Evolutionary conservation across 768 basidiomycete species (phyloP), one percentile per base, ranked within the genome.

Genomic region (Amanita muscaria): DNA sequence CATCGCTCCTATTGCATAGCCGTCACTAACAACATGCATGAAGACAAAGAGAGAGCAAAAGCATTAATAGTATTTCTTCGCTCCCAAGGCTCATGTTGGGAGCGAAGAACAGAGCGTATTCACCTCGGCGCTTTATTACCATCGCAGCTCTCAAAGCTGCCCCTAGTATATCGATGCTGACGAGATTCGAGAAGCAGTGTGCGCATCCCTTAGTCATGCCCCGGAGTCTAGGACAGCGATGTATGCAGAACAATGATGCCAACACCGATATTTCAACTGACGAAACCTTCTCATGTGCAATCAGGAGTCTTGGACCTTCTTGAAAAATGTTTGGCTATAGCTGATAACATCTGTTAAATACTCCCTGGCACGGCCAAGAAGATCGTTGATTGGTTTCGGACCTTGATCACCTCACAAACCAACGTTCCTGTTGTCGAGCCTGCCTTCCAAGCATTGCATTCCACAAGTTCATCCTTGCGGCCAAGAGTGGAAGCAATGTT

Each of bases 221-320:
- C 70, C 89, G 60, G 68, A 23, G 77, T 73, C 3, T 65, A 69
- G 2, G 73, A 83, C 32, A 44, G 57, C 21, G 63, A 64, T 57
- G 86, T 87, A 47, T 51, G 74, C 54, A 15, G 30, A 3, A 19
- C 24, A 32, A 15, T 25, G 6, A n/a, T n/a, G 2, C 23, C 7
- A 22, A n/a, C 3, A 19, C 8, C 16, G 9, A 3, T 16, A 11
- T 4, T 15, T 4, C 14, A 10, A 11, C 3, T n/a, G 18, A 4
- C 30, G 6, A 7, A 23, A 11, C 21, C 5, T 46, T 21, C 12
- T 22, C 14, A 88, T 84, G 66, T 81, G 21, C 75, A 83, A 59
- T 53, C 63, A 7, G 83, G 80, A 44, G 85, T 83, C 8, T 70
- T 96, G 24, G 75, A 76, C 25, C 68, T 92, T 7, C 61, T 96